These are phyloP conservation scores for Mucor ambiguus DNA, from an alignment of 371 early-diverging fungal genomes.

Conservation along the genomic window DNA sequence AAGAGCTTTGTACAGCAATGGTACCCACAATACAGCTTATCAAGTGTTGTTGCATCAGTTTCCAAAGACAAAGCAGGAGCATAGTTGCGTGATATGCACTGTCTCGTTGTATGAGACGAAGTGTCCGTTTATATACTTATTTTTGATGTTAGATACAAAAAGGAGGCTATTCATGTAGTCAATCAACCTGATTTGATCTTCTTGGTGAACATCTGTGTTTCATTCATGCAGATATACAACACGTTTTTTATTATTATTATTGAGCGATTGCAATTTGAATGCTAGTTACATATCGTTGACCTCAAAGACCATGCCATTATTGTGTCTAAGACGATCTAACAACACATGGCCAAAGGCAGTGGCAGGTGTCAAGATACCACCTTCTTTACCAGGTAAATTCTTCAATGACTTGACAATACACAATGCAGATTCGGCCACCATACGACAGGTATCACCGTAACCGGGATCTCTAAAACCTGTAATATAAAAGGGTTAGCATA, in stretches of 20 bases:
- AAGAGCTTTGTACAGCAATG: neutral
- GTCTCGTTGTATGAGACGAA: neutral
- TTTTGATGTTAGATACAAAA: neutral
- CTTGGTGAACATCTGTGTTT: neutral
- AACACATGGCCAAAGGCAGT: conserved; percentile 71
- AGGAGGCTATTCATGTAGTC: neutral
- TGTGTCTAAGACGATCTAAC: conserved; percentile 56
- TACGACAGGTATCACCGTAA: conserved; percentile 72
- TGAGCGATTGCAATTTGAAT: neutral
- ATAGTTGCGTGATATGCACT: neutral
- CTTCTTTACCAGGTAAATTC: conserved; percentile 51
- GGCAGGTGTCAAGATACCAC: conserved; percentile 76
- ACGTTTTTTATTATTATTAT: neutral
- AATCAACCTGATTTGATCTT: neutral
- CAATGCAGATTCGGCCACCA: conserved; percentile 65
- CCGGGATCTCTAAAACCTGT: conserved; percentile 68
- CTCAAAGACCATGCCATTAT: conserved; percentile 60
- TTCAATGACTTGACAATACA: conserved; percentile 54
- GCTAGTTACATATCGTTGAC: conserved; percentile 33
- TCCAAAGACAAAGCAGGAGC: neutral
- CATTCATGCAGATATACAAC: neutral
- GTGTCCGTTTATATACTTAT: neutral
- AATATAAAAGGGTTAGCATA: neutral
- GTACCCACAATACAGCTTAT: neutral
- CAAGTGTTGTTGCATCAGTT: neutral